Conservation (phyloP, 441 rosid species). For the Populus hybrid region DNA sequence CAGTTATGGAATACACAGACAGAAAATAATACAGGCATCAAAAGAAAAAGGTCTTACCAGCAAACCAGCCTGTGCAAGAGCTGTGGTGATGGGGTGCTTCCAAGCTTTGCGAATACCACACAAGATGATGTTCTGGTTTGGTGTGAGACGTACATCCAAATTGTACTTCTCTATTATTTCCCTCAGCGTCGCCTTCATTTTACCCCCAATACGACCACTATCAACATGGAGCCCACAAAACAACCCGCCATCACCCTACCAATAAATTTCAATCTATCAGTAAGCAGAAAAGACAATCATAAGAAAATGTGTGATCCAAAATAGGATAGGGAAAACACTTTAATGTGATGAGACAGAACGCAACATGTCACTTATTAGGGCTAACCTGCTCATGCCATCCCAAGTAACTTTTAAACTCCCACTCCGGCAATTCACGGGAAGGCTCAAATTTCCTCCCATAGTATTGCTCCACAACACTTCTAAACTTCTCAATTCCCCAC, state of each 20-base stretch:
- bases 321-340: background rate
- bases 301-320: background rate
- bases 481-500: conserved; percentile 96
- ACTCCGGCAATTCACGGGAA: conserved; percentile 72
- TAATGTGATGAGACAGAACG: background rate
- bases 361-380: background rate
- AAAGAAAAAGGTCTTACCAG: conserved; percentile 52
- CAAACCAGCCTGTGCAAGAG: conserved; percentile 93
- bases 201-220: too few relatives aligned
- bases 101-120: too few relatives aligned
- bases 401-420: conserved; percentile 96
- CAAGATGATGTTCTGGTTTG: too few relatives aligned
- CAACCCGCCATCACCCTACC: conserved; percentile 81
- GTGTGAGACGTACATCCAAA: too few relatives aligned
- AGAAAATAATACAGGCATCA: background rate
- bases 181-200: too few relatives aligned
- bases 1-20: background rate
- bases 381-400: conserved; percentile 99
- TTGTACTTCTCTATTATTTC: too few relatives aligned
- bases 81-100: conserved; percentile 63
- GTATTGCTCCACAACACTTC: conserved; percentile 81
- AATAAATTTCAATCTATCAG: conserved; percentile 11
- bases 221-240: conserved; percentile 73
- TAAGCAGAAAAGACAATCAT: background rate
- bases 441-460: conserved; percentile 93